A percentile compares a stretch with the other conserved stretches of the same genome.
Evolutionary conservation across 2,329 filamentous ascomycete species (phyloP).

Genomic region (Colletotrichum eleusines): DNA sequence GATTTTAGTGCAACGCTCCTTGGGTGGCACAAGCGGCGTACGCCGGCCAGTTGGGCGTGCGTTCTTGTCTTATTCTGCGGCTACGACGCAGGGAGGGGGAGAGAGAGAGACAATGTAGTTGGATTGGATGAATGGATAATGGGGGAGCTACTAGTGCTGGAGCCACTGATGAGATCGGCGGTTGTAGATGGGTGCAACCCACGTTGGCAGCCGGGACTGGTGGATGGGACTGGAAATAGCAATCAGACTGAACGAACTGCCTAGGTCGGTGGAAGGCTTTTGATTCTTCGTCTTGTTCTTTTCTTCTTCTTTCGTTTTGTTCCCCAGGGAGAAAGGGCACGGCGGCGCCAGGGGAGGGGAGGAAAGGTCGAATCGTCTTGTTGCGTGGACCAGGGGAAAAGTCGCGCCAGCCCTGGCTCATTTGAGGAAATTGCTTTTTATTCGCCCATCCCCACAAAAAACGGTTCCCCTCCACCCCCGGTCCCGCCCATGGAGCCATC

Average conservation of each 20-base stretch:
- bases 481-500: slow-evolving; percentile 24
- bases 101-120: background rate
- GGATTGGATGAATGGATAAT: background rate
- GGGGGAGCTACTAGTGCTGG: background rate
- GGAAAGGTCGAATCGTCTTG: slow-evolving; percentile 4
- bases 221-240: background rate
- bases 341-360: background rate
- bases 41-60: slow-evolving; percentile 34
- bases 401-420: slow-evolving; percentile 40
- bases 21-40: slow-evolving; percentile 24
- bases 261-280: background rate
- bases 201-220: background rate
- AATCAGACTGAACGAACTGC: background rate
- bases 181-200: background rate
- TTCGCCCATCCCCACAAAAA: slow-evolving; percentile 40
- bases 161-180: background rate
- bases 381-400: slow-evolving; percentile 28
- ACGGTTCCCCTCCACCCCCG: slow-evolving; percentile 5
- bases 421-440: slow-evolving; percentile 44
- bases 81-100: background rate
- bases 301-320: background rate
- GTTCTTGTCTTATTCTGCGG: slow-evolving; percentile 34
- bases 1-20: slow-evolving; percentile 38
- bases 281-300: background rate
- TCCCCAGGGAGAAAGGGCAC: background rate